phyloP scores from a whole-genome alignment of 202 grass and related monocot species.

The Bolboschoenoplectus hybrid region DNA sequence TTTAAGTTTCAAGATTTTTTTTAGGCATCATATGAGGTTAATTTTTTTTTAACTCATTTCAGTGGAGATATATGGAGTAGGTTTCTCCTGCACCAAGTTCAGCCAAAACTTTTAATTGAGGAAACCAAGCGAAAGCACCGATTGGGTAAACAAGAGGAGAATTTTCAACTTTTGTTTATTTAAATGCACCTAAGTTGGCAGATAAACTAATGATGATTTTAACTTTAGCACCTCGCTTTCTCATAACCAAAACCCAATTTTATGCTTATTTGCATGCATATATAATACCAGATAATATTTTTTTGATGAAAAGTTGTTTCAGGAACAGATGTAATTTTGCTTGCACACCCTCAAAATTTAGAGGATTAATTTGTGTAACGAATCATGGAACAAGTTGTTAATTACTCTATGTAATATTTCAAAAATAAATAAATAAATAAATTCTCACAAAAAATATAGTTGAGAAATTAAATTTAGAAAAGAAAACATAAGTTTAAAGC shows the following conservation, averaged over 20 bases:
- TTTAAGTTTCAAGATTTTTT: no score
- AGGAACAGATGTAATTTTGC: not conserved
- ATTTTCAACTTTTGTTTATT: conserved; percentile 47
- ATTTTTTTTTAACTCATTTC: no score
- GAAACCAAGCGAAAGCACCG: conserved; percentile 60
- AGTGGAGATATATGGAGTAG: no score
- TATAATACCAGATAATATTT: not conserved
- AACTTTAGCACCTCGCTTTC: conserved; percentile 35
- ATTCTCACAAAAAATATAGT: not conserved
- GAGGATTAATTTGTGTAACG: not conserved
- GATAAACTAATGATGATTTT: conserved; percentile 52
- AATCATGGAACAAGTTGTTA: not conserved
- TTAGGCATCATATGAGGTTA: no score
- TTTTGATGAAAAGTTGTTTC: not conserved
- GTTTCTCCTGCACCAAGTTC: not conserved
- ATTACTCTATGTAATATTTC: no score
- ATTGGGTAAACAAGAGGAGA: conserved; percentile 43
- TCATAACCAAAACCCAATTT: not conserved
- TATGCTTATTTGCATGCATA: not conserved
- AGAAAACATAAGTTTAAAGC: not conserved
- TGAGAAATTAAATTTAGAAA: not conserved
- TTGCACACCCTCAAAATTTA: not conserved
- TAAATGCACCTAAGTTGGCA: conserved; percentile 52
- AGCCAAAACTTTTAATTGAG: not conserved
- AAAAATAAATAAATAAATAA: not conserved